Evolutionary conservation across 1,284 basidiomycete genomes (phyloP).

Genomic region (Mycena citricolor): DNA sequence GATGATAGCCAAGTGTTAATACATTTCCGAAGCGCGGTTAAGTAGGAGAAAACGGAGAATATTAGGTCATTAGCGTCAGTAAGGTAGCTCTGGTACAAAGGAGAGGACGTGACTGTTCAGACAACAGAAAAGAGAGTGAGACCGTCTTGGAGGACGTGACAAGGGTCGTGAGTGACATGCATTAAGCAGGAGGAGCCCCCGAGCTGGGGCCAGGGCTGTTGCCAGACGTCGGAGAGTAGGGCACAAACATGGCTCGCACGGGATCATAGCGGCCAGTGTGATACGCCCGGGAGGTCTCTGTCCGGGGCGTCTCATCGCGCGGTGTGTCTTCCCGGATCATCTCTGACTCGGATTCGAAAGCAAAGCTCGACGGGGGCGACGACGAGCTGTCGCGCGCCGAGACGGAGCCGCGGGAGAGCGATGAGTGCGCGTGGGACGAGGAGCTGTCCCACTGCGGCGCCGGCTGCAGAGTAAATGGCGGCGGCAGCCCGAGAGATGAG

Average conservation of each 20-base stretch:
- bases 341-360: constrained; percentile 17
- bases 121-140: not conserved
- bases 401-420: constrained; percentile 38
- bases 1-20: too few relatives aligned
- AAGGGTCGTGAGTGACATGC: not conserved
- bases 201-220: too few relatives aligned
- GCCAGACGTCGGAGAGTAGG: not conserved
- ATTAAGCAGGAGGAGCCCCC: too few relatives aligned
- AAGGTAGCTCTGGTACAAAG: not conserved
- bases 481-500: constrained; percentile 41
- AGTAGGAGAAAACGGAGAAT: not conserved
- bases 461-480: constrained; percentile 67
- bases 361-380: constrained; percentile 15
- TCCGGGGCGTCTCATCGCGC: constrained; percentile 20
- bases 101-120: constrained; percentile 1
- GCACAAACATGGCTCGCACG: not conserved
- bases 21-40: too few relatives aligned
- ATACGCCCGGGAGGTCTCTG: constrained; percentile 22
- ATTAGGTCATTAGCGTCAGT: not conserved
- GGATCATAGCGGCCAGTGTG: constrained; percentile 23
- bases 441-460: constrained; percentile 58
- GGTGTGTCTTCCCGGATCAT: constrained; percentile 4
- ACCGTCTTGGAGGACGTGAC: not conserved
- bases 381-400: constrained; percentile 21
- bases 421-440: constrained; percentile 34